Conservation (phyloP, 2,329 filamentous ascomycete genomes). For the Tolypocladium pustulatum region DNA sequence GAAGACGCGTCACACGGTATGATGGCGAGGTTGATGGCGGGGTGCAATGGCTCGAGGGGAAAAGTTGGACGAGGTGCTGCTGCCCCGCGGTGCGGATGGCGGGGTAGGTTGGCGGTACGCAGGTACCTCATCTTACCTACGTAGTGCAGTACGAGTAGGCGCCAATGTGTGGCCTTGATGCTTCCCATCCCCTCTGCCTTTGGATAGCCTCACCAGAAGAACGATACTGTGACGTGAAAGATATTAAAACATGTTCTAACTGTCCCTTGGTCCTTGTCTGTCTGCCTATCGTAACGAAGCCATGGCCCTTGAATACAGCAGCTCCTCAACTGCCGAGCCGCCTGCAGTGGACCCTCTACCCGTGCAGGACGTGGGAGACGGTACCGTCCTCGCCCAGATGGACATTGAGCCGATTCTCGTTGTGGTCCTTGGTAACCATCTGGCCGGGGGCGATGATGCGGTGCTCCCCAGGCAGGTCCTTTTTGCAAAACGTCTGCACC, state of each 20-base stretch:
- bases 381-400: slow-evolving; percentile 49
- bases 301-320: too few relatives aligned
- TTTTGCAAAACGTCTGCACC: slow-evolving; percentile 46
- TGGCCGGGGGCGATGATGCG: slow-evolving; percentile 46
- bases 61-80: slow-evolving; percentile 1
- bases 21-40: neutral
- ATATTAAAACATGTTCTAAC: too few relatives aligned
- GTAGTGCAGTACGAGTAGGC: too few relatives aligned
- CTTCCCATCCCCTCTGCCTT: too few relatives aligned
- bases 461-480: slow-evolving; percentile 44
- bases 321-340: neutral
- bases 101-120: slow-evolving; percentile 8
- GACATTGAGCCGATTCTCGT: slow-evolving; percentile 45
- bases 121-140: too few relatives aligned
- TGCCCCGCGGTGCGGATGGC: slow-evolving; percentile 11
- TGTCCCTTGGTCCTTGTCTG: too few relatives aligned
- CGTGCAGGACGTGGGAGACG: slow-evolving; percentile 47
- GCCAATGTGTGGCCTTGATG: too few relatives aligned
- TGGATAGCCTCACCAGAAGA: too few relatives aligned
- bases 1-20: neutral
- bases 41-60: neutral
- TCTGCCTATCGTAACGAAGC: neutral
- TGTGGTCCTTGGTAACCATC: slow-evolving; percentile 49
- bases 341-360: slow-evolving; percentile 30
- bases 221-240: too few relatives aligned